phyloP scores from a whole-genome alignment of 2,329 filamentous ascomycete genomes.

The Mycogone perniciosa region DNA sequence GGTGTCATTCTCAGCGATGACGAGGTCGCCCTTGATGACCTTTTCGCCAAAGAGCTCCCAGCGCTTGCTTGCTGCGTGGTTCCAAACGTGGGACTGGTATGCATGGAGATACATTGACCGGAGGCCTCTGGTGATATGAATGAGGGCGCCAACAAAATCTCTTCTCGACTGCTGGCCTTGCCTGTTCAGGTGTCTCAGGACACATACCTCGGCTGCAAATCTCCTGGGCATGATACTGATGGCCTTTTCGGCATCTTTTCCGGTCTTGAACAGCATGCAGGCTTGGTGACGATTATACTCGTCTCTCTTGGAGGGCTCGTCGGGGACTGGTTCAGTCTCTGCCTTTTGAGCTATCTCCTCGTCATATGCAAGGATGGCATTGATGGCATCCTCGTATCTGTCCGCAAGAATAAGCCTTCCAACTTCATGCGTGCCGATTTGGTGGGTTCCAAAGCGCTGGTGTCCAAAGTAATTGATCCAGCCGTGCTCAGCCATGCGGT shows the following conservation, averaged over 20 bases:
- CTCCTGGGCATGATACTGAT: constrained; percentile 66
- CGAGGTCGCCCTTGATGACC: constrained; percentile 80
- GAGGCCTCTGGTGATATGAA: constrained; percentile 72
- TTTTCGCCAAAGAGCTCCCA: constrained; percentile 67
- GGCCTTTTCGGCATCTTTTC: constrained; percentile 52
- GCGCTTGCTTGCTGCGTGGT: constrained; percentile 72
- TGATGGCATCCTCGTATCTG: constrained; percentile 73
- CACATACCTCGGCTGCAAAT: constrained; percentile 70
- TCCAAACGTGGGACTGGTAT: constrained; percentile 94
- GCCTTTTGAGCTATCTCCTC: constrained; percentile 48
- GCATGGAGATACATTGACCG: constrained; percentile 95
- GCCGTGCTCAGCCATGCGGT: constrained; percentile 63
- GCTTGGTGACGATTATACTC: constrained; percentile 74
- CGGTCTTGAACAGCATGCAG: constrained; percentile 65
- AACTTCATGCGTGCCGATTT: constrained; percentile 76
- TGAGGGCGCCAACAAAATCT: constrained; percentile 77
- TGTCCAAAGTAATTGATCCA: constrained; percentile 98
- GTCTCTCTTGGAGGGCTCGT: constrained; percentile 58
- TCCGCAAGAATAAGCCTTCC: constrained; percentile 78
- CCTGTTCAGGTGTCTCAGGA: constrained; percentile 69
- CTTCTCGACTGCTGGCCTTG: constrained; percentile 40
- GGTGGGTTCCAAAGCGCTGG: constrained; percentile 90
- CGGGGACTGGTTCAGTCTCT: constrained; percentile 29
- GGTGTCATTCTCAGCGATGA: constrained; percentile 46
- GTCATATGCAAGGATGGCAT: constrained; percentile 69